These are phyloP conservation scores for Aspergillus jensenii DNA, from an alignment of 2,329 filamentous ascomycete genomes.

Conservation along the genomic window DNA sequence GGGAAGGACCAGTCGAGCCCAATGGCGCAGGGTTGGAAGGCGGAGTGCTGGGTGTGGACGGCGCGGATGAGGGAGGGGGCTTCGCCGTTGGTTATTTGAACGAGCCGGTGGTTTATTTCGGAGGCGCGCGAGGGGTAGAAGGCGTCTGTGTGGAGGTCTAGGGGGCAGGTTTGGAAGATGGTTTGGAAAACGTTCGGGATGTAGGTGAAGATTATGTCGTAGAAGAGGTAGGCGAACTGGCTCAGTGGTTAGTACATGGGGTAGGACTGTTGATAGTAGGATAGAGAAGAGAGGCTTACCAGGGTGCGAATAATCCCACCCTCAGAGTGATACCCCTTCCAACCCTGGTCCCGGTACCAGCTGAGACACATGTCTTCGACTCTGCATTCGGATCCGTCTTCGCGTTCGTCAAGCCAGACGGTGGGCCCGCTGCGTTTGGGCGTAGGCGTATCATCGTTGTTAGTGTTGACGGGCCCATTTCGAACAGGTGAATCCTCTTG, in stretches of 20 bases:
- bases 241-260: background rate
- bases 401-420: conserved; percentile 78
- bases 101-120: conserved; percentile 84
- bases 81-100: conserved; percentile 80
- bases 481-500: conserved; percentile 49
- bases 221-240: conserved; percentile 80
- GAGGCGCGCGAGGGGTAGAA: conserved; percentile 85
- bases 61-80: conserved; percentile 65
- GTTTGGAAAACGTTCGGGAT: conserved; percentile 98
- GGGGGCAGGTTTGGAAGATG: conserved; percentile 85
- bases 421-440: conserved; percentile 56
- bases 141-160: conserved; percentile 89
- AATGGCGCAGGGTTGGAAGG: conserved; percentile 78
- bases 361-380: conserved; percentile 95
- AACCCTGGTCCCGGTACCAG: conserved; percentile 77
- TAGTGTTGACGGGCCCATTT: background rate
- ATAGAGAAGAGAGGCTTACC: conserved; percentile 25
- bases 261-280: no score
- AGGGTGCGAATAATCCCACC: conserved; percentile 89
- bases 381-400: conserved; percentile 68
- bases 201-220: conserved; percentile 88
- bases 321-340: conserved; percentile 94
- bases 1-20: conserved; percentile 90
- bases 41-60: conserved; percentile 68
- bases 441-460: background rate